Base-by-base conservation (phyloP, 495 filamentous ascomycete species). In the Penicillium maclennaniae region DNA sequence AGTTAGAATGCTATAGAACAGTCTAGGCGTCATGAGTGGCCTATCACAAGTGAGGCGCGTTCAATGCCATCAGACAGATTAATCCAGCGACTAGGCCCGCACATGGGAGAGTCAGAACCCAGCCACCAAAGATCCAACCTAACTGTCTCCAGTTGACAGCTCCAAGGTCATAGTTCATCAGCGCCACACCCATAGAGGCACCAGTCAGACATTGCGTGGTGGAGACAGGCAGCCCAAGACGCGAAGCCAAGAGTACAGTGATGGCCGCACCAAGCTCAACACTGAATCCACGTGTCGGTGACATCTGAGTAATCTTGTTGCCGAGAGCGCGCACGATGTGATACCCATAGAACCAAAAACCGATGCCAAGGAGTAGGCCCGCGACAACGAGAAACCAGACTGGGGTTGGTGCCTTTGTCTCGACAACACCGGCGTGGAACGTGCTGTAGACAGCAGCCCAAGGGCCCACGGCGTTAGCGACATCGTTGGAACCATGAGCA, bases 401-500 rank as follows among this genome's bases (percentile, higher is more conserved):
- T n/a, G 84, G 84, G 0, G 86, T 83, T 3, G 75, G 67, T 1
- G 80, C 62, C 53, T 83, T 62, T 2, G 61, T 64, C 40, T 72
- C 65, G 6, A 79, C 66, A 1, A 39, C 59, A 8, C 79, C 81
- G 2, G 71, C 66, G 14, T 54, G 47, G 60, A 63, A 90, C 45
- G 83, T 79, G 42, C 67, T 62, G 72, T 81, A 89, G 50, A 83
- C 78, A 39, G 80, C 83, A 15, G 83, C 79, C 65, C 78, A 86
- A 21, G 85, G 85, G 3, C 87, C 87, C 53, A 88, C 79, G 17
- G 86, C 83, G 65, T 88, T 88, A 40, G 82, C 73, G 47, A 89
- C 79, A 60, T 89, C 87, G 70, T 91, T 91, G 50, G 85, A 81
- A 39, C 87, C 87, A 67, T 91, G 87, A 0, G 86, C 81, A 54